These are phyloP conservation scores for Trichoderma sp. DNA, from an alignment of 2,329 filamentous ascomycete species.

Conservation along the genomic window DNA sequence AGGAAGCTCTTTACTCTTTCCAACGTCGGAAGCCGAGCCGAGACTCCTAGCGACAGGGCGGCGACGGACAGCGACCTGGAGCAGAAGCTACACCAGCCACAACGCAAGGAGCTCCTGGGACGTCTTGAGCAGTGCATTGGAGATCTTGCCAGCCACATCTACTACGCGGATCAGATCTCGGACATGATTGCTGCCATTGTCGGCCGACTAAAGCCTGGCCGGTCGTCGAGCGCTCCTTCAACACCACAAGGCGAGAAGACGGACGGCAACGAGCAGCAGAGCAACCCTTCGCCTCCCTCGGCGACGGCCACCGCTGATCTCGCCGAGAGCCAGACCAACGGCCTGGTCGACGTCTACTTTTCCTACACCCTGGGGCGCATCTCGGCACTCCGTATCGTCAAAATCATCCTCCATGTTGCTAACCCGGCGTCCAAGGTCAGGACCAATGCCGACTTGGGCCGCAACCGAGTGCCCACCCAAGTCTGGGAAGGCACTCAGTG, in stretches of 20 bases:
- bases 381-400: conserved; percentile 73
- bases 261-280: conserved; percentile 38
- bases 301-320: conserved; percentile 39
- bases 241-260: conserved; percentile 48
- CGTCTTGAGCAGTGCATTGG: conserved; percentile 80
- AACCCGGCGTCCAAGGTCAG: conserved; percentile 62
- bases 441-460: conserved; percentile 61
- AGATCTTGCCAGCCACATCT: conserved; percentile 89
- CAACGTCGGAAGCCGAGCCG: conserved; percentile 35
- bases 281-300: conserved; percentile 30
- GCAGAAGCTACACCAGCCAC: conserved; percentile 33
- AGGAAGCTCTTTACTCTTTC: conserved; percentile 70
- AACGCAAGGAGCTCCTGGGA: conserved; percentile 63
- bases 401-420: conserved; percentile 76
- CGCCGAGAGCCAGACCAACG: conserved; percentile 42
- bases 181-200: conserved; percentile 89
- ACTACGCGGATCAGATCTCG: conserved; percentile 92
- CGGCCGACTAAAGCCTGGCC: conserved; percentile 67
- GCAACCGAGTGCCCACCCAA: conserved; percentile 72
- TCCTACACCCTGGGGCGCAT: conserved; percentile 54
- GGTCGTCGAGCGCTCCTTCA: conserved; percentile 42
- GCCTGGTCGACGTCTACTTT: conserved; percentile 49
- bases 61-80: conserved; percentile 33
- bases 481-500: conserved; percentile 98
- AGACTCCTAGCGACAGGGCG: conserved; percentile 34